These are phyloP conservation scores for Barnettozyma pratensis DNA, from an alignment of 805 yeast species.

Conservation along the genomic window DNA sequence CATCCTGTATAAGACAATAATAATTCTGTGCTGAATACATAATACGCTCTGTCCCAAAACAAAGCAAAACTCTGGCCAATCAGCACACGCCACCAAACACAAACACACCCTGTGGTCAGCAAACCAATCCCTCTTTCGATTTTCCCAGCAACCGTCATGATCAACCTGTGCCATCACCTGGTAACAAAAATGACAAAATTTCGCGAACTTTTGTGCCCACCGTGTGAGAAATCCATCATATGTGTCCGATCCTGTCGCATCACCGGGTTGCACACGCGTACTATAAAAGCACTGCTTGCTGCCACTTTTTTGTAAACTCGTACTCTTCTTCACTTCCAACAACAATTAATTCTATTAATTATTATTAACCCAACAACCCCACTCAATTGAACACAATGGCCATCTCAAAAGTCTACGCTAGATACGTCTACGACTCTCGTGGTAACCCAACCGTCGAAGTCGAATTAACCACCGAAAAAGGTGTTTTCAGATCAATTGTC, in stretches of 20 bases:
- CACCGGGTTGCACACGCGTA: not conserved
- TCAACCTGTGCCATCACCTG: not conserved
- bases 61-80: too few relatives aligned
- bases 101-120: too few relatives aligned
- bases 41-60: too few relatives aligned
- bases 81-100: too few relatives aligned
- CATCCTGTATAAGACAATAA: too few relatives aligned
- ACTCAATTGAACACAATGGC: slow-evolving; percentile 48
- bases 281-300: not conserved
- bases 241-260: not conserved
- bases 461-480: slow-evolving; percentile 87
- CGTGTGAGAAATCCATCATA: too few relatives aligned
- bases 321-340: not conserved
- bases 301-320: not conserved
- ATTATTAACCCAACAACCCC: too few relatives aligned
- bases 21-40: too few relatives aligned
- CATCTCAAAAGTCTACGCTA: slow-evolving; percentile 81
- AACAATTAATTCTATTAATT: not conserved
- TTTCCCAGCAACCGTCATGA: too few relatives aligned
- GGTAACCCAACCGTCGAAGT: slow-evolving; percentile 99
- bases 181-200: not conserved
- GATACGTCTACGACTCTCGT: slow-evolving; percentile 98
- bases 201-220: too few relatives aligned
- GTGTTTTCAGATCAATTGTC: slow-evolving; percentile 93
- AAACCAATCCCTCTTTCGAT: too few relatives aligned